Evolutionary conservation across 23 red algal genomes (phyloP).

Genomic region (Chondrus crispus): DNA sequence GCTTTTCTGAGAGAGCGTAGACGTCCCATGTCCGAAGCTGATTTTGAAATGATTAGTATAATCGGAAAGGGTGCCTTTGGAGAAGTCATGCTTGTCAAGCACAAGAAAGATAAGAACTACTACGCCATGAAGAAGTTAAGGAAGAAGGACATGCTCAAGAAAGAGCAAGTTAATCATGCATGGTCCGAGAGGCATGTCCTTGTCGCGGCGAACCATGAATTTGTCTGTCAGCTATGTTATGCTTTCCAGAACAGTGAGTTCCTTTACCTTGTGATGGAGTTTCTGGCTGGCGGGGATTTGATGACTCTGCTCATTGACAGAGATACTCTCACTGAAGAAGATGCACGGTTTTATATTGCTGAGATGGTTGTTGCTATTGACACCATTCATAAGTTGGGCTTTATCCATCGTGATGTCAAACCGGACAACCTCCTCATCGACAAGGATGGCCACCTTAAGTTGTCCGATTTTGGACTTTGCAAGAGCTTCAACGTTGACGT

Average conservation of each 20-base stretch:
- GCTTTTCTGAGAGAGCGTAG: conserved; percentile 74
- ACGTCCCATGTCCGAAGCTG: conserved; percentile 81
- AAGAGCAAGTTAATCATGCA: conserved; percentile 95
- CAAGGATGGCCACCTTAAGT: conserved; percentile 83
- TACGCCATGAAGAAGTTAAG: conserved; percentile 98
- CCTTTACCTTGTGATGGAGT: conserved; percentile 97
- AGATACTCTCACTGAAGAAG: conserved; percentile 90
- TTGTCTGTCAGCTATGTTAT: conserved; percentile 88
- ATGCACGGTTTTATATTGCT: conserved; percentile 90
- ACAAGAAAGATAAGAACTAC: conserved; percentile 67
- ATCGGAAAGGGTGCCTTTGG: conserved; percentile 98
- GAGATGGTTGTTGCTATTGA: conserved; percentile 98
- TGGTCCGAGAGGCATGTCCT: conserved; percentile 93
- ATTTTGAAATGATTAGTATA: conserved; percentile 90
- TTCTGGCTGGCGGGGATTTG: conserved; percentile 93
- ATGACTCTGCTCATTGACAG: conserved; percentile 93
- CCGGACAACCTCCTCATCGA: conserved; percentile 98
- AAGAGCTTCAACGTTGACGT: conserved; percentile 78
- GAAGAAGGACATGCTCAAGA: conserved; percentile 94
- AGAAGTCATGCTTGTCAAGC: conserved; percentile 87
- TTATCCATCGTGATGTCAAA: conserved; percentile 97
- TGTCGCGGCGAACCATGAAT: conserved; percentile 82
- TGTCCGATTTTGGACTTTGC: conserved; percentile 97
- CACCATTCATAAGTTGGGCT: conserved; percentile 90
- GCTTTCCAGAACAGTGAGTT: conserved; percentile 92